phyloP scores from a whole-genome alignment of 371 early-diverging fungal species.

The Saksenaea oblongispora region DNA sequence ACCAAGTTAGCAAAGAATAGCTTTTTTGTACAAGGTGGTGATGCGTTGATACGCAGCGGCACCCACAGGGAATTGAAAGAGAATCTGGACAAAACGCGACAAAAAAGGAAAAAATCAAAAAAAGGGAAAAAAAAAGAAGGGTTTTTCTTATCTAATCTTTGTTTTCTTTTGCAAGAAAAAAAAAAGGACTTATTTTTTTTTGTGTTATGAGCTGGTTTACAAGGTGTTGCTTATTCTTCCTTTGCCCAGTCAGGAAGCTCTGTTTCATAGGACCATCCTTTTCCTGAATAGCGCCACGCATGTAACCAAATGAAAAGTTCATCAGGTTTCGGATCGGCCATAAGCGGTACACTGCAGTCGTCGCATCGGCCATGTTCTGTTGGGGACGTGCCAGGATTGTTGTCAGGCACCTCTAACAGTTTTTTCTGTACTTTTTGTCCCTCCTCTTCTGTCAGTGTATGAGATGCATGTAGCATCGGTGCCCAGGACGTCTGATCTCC shows the following conservation, averaged over 20 bases:
- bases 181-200: background rate
- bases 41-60: background rate
- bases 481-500: slow-evolving; percentile 75
- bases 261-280: slow-evolving; percentile 77
- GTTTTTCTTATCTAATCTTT: background rate
- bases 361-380: slow-evolving; percentile 26
- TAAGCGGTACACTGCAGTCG: slow-evolving; percentile 54
- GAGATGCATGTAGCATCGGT: slow-evolving; percentile 52
- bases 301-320: slow-evolving; percentile 85
- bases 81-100: background rate
- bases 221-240: slow-evolving; percentile 11
- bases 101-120: background rate
- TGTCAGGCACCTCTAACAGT: background rate
- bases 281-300: slow-evolving; percentile 73
- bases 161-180: slow-evolving; percentile 1
- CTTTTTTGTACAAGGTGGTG: too few relatives aligned
- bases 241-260: slow-evolving; percentile 79
- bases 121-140: background rate
- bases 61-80: background rate
- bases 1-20: background rate
- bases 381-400: slow-evolving; percentile 12
- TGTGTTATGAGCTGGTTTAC: background rate
- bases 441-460: slow-evolving; percentile 26
- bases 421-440: slow-evolving; percentile 13
- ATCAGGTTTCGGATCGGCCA: slow-evolving; percentile 67